These are phyloP conservation scores for Moringa oleifera DNA, from an alignment of 345 rosid species.

Conservation along the genomic window DNA sequence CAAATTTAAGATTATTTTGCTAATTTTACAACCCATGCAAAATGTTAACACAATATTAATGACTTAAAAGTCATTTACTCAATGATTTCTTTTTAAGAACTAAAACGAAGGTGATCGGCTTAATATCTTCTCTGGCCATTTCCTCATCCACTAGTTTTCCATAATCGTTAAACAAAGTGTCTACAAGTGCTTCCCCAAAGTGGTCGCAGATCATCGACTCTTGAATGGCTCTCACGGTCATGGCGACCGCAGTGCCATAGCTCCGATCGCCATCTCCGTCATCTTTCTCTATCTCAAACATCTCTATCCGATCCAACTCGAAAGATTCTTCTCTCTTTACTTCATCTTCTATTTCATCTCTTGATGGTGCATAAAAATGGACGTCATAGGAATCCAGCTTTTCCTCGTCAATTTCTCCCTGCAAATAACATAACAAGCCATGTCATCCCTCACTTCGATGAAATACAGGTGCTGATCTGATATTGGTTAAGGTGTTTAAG, in stretches of 20 bases:
- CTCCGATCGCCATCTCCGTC: conserved; percentile 22
- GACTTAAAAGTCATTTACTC: too few species aligned
- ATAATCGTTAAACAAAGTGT: conserved; percentile 54
- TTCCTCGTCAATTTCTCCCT: conserved; percentile 70
- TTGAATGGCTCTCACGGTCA: conserved; percentile 79
- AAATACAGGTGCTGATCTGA: too few species aligned
- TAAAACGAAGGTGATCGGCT: conserved; percentile 50
- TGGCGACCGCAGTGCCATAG: conserved; percentile 62
- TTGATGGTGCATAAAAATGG: conserved; percentile 72
- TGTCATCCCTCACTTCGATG: too few species aligned
- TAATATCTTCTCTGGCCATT: conserved; percentile 49
- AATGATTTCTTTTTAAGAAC: conserved; percentile 48
- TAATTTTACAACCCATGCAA: too few species aligned
- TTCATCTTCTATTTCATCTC: conserved; percentile 57
- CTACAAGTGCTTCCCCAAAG: conserved; percentile 63
- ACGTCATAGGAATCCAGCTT: conserved; percentile 66
- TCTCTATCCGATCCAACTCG: conserved; percentile 40
- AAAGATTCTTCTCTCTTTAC: conserved; percentile 59
- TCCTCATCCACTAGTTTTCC: conserved; percentile 57
- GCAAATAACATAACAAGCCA: conserved; percentile 2
- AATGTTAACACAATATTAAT: too few species aligned
- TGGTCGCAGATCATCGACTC: conserved; percentile 65
- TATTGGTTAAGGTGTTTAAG: not conserved
- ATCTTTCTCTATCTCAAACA: conserved; percentile 37
- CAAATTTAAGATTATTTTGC: too few species aligned